Evolutionary conservation across 192 early-diverging fungal genomes (phyloP).

Genomic region (Podila clonocystis): DNA sequence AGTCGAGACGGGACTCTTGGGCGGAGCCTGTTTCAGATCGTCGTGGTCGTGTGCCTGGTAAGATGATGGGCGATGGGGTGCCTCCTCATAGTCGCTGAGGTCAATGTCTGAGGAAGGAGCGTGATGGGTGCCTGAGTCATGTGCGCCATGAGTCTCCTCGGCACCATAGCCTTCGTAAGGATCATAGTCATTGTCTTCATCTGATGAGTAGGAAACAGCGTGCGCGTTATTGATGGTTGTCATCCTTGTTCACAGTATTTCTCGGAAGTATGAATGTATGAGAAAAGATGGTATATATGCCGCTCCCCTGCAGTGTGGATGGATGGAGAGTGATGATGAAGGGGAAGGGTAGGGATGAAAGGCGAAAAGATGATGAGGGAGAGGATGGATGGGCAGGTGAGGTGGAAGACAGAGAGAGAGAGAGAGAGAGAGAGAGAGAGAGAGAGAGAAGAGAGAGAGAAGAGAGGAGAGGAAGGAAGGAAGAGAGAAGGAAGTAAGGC

Average conservation of each 20-base stretch:
- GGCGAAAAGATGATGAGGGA: slow-evolving; percentile 3
- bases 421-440: too few species aligned
- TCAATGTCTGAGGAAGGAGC: background rate
- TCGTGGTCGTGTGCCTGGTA: slow-evolving; percentile 1
- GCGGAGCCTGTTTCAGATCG: slow-evolving; percentile 24
- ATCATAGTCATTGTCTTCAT: slow-evolving; percentile 34
- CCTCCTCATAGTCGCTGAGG: background rate
- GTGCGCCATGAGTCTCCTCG: background rate
- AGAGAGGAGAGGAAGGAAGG: background rate
- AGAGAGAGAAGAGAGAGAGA: background rate
- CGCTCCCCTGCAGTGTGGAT: background rate
- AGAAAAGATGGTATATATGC: background rate
- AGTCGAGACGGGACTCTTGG: slow-evolving; percentile 28
- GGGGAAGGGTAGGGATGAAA: background rate
- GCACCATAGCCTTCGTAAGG: slow-evolving; percentile 26
- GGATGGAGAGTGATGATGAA: background rate
- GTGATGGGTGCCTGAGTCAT: too few species aligned
- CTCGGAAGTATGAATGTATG: background rate
- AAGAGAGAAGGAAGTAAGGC: background rate
- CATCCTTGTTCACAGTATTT: slow-evolving; percentile 5
- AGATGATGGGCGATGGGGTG: background rate
- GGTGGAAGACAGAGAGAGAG: background rate
- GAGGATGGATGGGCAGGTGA: background rate
- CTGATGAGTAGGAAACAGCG: slow-evolving; percentile 14
- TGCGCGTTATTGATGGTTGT: slow-evolving; percentile 13